phyloP scores from a whole-genome alignment of 192 early-diverging fungal genomes.

The Allomyces javanicus region DNA sequence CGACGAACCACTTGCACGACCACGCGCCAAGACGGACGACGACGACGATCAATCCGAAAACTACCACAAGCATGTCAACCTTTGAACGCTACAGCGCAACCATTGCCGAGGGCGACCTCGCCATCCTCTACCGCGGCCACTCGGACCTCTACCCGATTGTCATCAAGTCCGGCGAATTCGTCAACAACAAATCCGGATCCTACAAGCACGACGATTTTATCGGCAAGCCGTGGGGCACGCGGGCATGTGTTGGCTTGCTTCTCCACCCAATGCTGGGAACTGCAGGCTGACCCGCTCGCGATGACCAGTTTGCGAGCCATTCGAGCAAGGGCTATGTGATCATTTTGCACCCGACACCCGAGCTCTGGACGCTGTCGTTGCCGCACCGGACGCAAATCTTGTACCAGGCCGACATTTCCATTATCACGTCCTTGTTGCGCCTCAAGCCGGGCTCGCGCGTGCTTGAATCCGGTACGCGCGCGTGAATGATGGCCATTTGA shows the following conservation, averaged over 20 bases:
- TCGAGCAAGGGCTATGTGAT: constrained; percentile 56
- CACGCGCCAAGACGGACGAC: too few species aligned
- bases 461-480: constrained; percentile 53
- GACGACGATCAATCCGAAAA: background rate
- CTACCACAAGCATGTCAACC: constrained; percentile 1
- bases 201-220: constrained; percentile 70
- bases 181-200: constrained; percentile 60
- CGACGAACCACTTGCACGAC: too few species aligned
- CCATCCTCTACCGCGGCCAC: constrained; percentile 52
- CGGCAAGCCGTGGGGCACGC: constrained; percentile 55
- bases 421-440: constrained; percentile 61
- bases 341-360: constrained; percentile 78
- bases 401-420: constrained; percentile 85
- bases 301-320: constrained; percentile 28
- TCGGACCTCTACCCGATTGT: constrained; percentile 44
- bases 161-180: constrained; percentile 34
- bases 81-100: constrained; percentile 8
- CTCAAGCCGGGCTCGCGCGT: constrained; percentile 64
- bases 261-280: background rate
- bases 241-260: background rate
- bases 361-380: constrained; percentile 80
- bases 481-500: too few species aligned
- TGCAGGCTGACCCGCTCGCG: background rate
- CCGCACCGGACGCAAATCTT: constrained; percentile 95
- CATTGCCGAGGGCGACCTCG: constrained; percentile 61